These are phyloP conservation scores for Suillus clintonianus DNA, from an alignment of 768 basidiomycete species.

Conservation along the genomic window DNA sequence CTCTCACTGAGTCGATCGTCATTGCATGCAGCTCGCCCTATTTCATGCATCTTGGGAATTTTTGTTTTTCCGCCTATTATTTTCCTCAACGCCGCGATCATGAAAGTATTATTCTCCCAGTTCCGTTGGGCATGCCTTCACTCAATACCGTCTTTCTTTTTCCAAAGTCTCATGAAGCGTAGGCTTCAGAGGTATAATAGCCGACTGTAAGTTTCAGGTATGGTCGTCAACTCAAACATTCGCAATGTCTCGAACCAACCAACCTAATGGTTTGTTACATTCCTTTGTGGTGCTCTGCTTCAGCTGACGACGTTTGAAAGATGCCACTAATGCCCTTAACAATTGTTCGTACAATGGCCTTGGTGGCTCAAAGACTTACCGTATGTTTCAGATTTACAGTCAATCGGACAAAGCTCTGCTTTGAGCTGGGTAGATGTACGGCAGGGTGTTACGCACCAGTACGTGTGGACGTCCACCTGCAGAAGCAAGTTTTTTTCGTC, in stretches of 20 bases:
- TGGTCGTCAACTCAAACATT: conserved; percentile 15
- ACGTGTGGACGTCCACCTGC: conserved; percentile 58
- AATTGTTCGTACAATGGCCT: conserved; percentile 36
- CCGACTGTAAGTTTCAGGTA: conserved; percentile 13
- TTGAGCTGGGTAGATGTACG: conserved; percentile 58
- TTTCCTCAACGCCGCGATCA: conserved; percentile 32
- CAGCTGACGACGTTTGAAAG: conserved; percentile 15
- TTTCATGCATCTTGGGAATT: conserved; percentile 30
- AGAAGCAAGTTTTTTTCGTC: conserved; percentile 46
- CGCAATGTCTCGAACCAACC: conserved; percentile 22
- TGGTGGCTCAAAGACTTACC: conserved; percentile 1
- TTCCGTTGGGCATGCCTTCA: conserved; percentile 31
- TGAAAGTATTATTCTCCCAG: conserved; percentile 24
- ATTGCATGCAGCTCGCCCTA: conserved; percentile 34
- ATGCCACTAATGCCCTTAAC: conserved; percentile 37
- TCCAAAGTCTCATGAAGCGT: conserved; percentile 1
- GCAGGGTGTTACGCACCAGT: conserved; percentile 45
- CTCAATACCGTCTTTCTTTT: conserved; percentile 20
- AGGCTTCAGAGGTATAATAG: conserved; percentile 25
- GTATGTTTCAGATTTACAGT: conserved; percentile 51
- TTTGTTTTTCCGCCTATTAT: conserved; percentile 25
- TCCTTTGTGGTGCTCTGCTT: too few species aligned
- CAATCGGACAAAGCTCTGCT: conserved; percentile 38
- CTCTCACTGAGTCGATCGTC: conserved; percentile 36
- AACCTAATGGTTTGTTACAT: neutral